Base-by-base conservation (phyloP, 139 green algal species). In the Pycnococcus provasolii region DNA sequence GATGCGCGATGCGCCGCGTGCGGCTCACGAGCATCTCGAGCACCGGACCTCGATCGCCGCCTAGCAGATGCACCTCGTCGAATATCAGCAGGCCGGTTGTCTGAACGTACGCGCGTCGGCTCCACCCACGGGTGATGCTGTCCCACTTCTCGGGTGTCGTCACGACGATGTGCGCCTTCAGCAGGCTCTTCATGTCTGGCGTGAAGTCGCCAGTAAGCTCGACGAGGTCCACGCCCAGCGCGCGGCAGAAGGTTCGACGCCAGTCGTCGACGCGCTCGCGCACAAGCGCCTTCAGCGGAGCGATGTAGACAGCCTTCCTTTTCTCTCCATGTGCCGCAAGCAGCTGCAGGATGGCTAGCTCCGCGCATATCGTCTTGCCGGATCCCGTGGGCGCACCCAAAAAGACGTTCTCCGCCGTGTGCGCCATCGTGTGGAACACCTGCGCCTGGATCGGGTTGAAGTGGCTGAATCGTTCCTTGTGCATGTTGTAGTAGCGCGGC, bases 401-500 rank as follows among this genome's bases (percentile, higher is more conserved):
- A 71, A 98, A 81, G 60, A 97, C 86, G 74, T 88, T 95, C 61
- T 92, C 78, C 70, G 97, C 88, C 1, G 85, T 95, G 73, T 97
- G 90, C 77, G 94, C 97, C 64, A 97, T 83, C 2, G 89, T 91
- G 79, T 96, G 88, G 78, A 98, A 98, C 4, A 86, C 90, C 80
- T 95, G 87, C 39, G 91, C 96, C 79, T 98, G 92, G 43, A 99
- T 94, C 54, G 92, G 87, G 82, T 99, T 99, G 85, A 99, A 99
- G 81, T 96, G 89, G 2, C 83, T 83, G 75, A 96, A 96, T n/a
- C 60, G 61, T 1, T 58, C 50, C 48, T 64, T 42, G 58, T 73
- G 60, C 11, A 67, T 42, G 1, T 39, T 47, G 1, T 58, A 40
- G 42, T 62, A 73, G 4, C 15, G 50, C 15, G 50, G 13, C 50